These are phyloP conservation scores for Picochlorum sp. DNA, from an alignment of 139 green algal species.

Conservation along the genomic window DNA sequence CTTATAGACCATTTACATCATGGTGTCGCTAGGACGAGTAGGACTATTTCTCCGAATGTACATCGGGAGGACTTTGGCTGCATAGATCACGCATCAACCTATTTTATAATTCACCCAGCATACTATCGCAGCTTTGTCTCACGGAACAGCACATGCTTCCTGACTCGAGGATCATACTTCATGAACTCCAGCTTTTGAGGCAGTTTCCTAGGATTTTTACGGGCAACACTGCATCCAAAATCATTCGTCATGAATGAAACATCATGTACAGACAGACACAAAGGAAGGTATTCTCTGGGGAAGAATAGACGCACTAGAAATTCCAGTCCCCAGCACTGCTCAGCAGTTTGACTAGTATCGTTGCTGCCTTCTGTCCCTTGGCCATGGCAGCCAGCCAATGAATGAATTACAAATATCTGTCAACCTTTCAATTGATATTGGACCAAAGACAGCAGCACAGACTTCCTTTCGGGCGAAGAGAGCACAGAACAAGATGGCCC, in stretches of 20 bases:
- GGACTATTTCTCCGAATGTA: too few species aligned
- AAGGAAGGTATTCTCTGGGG: not conserved
- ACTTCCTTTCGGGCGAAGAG: too few species aligned
- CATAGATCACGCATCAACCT: not conserved
- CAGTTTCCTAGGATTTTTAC: conserved; percentile 63
- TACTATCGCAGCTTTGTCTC: conserved; percentile 64
- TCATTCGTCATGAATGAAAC: not conserved
- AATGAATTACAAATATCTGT: too few species aligned
- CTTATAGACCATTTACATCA: too few species aligned
- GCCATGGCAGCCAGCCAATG: not conserved
- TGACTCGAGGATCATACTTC: conserved; percentile 72
- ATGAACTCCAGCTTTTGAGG: conserved; percentile 57
- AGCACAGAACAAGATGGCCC: too few species aligned
- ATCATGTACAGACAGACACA: not conserved
- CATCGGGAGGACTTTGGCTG: too few species aligned
- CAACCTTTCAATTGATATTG: too few species aligned
- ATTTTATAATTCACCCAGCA: not conserved
- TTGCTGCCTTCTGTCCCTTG: conserved; percentile 36
- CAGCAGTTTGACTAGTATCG: conserved; percentile 64
- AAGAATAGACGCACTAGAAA: conserved; percentile 32
- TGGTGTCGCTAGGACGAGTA: too few species aligned
- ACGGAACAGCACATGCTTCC: conserved; percentile 65
- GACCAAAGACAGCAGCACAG: too few species aligned
- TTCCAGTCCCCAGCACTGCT: conserved; percentile 62
- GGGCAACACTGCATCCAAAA: conserved; percentile 63